Base-by-base conservation (phyloP, 495 filamentous ascomycete species). In the Podospora sp. region DNA sequence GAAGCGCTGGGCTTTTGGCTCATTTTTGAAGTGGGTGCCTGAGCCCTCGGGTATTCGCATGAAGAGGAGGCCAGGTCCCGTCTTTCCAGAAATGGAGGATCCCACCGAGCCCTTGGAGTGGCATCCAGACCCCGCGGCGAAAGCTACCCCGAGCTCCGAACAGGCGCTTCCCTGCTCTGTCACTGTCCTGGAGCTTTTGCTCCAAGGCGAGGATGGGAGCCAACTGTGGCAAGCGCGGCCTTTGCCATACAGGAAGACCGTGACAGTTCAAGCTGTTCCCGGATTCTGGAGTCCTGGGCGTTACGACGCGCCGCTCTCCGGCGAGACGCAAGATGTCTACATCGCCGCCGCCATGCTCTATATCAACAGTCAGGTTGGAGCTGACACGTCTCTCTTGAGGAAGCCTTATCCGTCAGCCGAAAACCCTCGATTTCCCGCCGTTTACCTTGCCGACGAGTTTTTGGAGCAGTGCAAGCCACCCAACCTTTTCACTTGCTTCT, bases 381-480 rank as follows among this genome's bases (percentile, higher is more conserved):
- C 55, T 4, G 62, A 65, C 25, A 65, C 20, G 1, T 57, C 58
- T 1, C 56, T 72, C 9, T 52, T 76, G 4, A 63, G 57, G 56
- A 33, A 60, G 35, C 71, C 72, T 12, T 72, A 69, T 53, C 74
- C 74, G 1, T 63, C 69, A 7, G 25, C 53, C 5, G 33, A 67
- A 2, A 55, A 70, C 7, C 20, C 25, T 56, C 67, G 74, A 0
- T 71, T 75, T 40, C 71, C 70, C 8, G 71, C 72, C 1, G 22
- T 76, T 20, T 67, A 55, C n/a, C 68, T 76, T 0, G 58, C 68
- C 20, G 55, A 73, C 21, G 65, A 73, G n/a, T 70, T 73, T 52
- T 58, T 73, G 0, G 65, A 77, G 64, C 20, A 49, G 2, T n/a
- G 16, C 20, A 29, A 40, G 9, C 24, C 7, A 22, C 52, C 22